Evolutionary conservation across 2,329 filamentous ascomycete genomes (phyloP), one percentile per base, ranked within the genome.

Genomic region (Alternaria alternata): DNA sequence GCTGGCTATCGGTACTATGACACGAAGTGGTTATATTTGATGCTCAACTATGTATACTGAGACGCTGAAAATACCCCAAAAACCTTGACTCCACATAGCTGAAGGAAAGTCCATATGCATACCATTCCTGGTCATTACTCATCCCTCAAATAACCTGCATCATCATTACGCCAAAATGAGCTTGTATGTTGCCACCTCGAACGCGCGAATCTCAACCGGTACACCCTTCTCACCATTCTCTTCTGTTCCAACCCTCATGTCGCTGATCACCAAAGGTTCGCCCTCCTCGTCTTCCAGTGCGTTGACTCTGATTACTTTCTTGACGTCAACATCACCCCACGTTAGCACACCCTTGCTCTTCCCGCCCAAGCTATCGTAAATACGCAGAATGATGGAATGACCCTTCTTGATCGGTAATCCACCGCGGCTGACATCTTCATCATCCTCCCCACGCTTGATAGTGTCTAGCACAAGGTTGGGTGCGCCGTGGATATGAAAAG

Each of bases 301-400:
- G 79, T 97, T 98, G 42, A 89, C 89, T 85, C 93, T 97, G 80
- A 85, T 90, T 32, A 91, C 93, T 69, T 87, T 89, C 82, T 89
- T 90, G 28, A 97, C 88, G 26, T 88, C 82, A 77, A 94, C 86
- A 8, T 80, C 84, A 0, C 81, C 81, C 49, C 90, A 90, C 44
- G 84, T 80, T 70, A 97, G 87, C 1, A 83, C 87, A 2, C 91
- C 94, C 63, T 89, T 87, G 63, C 88, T 89, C 71, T 88, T 90
- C 0, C 95, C 95, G 46, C 95, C 95, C 42, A 98, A 81, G 61
- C 90, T 90, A 76, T 99, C 95, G 75, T 96, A 99, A 20, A 97
- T 84, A 1, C 95, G 86, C 59, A 97, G 67, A 61, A 99, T 89
- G 47, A 98, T 85, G 75, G 91, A 96, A 77, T 87, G 87, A 0